Base-by-base conservation (phyloP, 2,329 filamentous ascomycete genomes). In the Ceratocystis albifundus region DNA sequence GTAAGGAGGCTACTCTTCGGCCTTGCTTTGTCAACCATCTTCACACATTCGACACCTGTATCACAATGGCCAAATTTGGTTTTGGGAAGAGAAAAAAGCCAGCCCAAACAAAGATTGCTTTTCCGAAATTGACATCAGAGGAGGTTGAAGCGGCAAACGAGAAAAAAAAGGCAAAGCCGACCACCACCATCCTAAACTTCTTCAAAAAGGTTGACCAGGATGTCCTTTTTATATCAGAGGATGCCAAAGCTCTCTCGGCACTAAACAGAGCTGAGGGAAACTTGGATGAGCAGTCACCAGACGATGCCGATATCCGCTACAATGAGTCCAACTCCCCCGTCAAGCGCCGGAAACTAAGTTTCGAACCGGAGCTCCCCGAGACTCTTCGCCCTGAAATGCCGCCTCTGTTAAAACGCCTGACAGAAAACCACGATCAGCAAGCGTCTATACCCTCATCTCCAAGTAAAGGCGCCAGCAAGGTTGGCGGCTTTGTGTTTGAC, bases 151-250 rank as follows among this genome's bases (percentile, higher is more conserved):
- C 65, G 8, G 64, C 64, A 15, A 65, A 62, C 17, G 66, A 66
- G n/a, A 76, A 75, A 70, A 77, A 75, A 63, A 72, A 77, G 2
- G 70, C 71, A 22, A 77, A 76, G 48, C 76, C 77, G 0, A 89
- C 89, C 71, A 78, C 80, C 5, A 90, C 85, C 69, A 90, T 90
- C 41, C 75, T 90, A 15, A 89, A 76, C 69, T 91, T 90, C 74
- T 91, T 91, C 73, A 85, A 88, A 71, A 90, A 89, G 72, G 80
- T 87, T 69, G 77, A 85, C 48, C 67, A 69, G 53, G 66, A 69
- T 61, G 68, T 68, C 1, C 59, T 69, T 15, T 69, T 69, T 28
- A 69, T 67, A 22, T 67, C 66, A 4, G 64, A 64, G 28, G 68
- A 69, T 66, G 70, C 48, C 17, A 65, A 59, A 8, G 65, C 68